Conservation (phyloP, 768 basidiomycete genomes). For the Daedaleopsis sinensis region DNA sequence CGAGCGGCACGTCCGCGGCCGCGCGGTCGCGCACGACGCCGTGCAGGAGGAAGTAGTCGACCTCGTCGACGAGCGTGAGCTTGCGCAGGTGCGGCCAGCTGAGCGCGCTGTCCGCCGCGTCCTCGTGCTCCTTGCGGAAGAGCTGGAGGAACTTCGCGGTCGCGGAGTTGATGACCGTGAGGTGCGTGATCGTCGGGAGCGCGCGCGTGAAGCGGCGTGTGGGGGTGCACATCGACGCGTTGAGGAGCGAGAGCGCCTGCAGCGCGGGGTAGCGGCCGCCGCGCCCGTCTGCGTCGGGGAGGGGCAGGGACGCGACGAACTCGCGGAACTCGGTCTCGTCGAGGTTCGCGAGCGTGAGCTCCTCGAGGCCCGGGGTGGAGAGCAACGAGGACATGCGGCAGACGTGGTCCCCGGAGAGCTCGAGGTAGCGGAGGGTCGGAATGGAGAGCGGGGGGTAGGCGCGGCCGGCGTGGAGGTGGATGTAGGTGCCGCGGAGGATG, state of each 20-base stretch:
- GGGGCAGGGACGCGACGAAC: conserved; percentile 23
- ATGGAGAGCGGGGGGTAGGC: conserved; percentile 18
- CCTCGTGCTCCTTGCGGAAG: conserved; percentile 22
- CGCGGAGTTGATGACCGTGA: conserved; percentile 27
- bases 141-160: conserved; percentile 28
- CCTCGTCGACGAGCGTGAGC: conserved; percentile 29
- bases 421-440: conserved; percentile 27
- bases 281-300: conserved; percentile 1
- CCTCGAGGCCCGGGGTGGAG: conserved; percentile 21
- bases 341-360: conserved; percentile 29
- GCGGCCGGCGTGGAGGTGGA: conserved; percentile 21
- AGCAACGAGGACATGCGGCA: conserved; percentile 28
- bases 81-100: conserved; percentile 24
- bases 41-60: conserved; percentile 22
- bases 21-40: conserved; percentile 23
- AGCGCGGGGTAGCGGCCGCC: conserved; percentile 24
- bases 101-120: conserved; percentile 5
- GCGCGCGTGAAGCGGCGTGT: conserved; percentile 24
- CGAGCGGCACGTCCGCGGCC: conserved; percentile 19
- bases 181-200: conserved; percentile 24
- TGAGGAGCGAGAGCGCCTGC: conserved; percentile 23
- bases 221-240: conserved; percentile 24
- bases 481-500: conserved; percentile 28
- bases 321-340: conserved; percentile 32
- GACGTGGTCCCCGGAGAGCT: conserved; percentile 29